Evolutionary conservation across 805 yeast species (phyloP).

Genomic region (Nakazawaea peltata): DNA sequence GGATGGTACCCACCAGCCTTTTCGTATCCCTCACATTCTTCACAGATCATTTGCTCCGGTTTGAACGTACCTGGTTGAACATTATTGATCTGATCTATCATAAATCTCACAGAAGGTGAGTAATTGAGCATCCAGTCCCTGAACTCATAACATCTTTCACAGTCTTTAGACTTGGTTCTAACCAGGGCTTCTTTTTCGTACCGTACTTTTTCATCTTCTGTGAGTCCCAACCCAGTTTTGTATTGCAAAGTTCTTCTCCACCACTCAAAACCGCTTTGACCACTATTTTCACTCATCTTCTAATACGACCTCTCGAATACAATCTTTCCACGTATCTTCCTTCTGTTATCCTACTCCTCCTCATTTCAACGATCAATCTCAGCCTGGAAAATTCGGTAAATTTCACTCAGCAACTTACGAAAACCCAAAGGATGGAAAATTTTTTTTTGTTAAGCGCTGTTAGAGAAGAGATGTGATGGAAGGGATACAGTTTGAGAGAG

Average conservation of each 20-base stretch:
- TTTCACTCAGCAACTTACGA: no score
- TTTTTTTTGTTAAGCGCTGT: no score
- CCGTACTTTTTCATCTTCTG: slow-evolving; percentile 38
- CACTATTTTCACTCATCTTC: slow-evolving; percentile 3
- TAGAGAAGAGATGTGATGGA: no score
- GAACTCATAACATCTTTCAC: slow-evolving; percentile 64
- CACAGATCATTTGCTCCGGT: slow-evolving; percentile 60
- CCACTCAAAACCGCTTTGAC: slow-evolving; percentile 48
- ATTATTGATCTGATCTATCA: slow-evolving; percentile 76
- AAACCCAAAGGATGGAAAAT: no score
- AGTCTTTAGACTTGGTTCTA: slow-evolving; percentile 41
- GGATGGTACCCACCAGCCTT: slow-evolving; percentile 92
- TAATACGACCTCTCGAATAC: not conserved
- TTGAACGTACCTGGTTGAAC: slow-evolving; percentile 40
- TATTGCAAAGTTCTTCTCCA: slow-evolving; percentile 71
- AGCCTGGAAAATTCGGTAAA: no score
- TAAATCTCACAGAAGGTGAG: slow-evolving; percentile 80
- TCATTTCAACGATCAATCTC: no score
- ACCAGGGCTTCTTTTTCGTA: slow-evolving; percentile 49
- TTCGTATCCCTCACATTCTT: slow-evolving; percentile 70
- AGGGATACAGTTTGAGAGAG: no score
- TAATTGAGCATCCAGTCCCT: slow-evolving; percentile 73
- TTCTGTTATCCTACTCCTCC: no score
- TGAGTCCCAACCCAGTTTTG: slow-evolving; percentile 61
- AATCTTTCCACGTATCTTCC: no score